These are phyloP conservation scores for Artemisia annua DNA, from an alignment of 129 eudicot species.

Conservation along the genomic window DNA sequence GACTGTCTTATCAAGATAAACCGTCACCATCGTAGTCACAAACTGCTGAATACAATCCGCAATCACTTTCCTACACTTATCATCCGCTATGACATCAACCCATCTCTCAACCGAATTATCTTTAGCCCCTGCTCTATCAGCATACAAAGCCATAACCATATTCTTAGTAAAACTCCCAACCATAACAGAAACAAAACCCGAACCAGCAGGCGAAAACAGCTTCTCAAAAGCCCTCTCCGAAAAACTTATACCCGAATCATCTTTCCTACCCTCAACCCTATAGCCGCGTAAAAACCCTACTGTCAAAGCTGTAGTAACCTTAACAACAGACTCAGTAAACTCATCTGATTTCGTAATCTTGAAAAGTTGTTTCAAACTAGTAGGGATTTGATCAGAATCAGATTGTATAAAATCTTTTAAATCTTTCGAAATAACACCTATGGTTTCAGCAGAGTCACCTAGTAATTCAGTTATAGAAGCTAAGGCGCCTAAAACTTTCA, in stretches of 20 bases:
- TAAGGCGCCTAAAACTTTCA: conserved; percentile 51
- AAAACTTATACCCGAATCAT: conserved; percentile 30
- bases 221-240: conserved; percentile 63
- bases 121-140: conserved; percentile 14
- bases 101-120: conserved; percentile 33
- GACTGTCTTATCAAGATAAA: conserved; percentile 79
- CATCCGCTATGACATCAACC: conserved; percentile 52
- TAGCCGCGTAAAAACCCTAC: conserved; percentile 58
- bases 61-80: conserved; percentile 48
- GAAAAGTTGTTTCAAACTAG: conserved; percentile 65
- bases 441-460: conserved; percentile 72
- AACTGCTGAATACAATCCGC: conserved; percentile 63
- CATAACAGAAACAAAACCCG: conserved; percentile 77
- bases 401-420: conserved; percentile 64
- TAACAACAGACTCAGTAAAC: conserved; percentile 49
- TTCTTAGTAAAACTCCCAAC: conserved; percentile 81
- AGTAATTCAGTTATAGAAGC: conserved; percentile 54
- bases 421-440: conserved; percentile 72
- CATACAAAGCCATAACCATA: conserved; percentile 57
- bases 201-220: conserved; percentile 64
- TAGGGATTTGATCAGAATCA: conserved; percentile 81
- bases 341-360: conserved; percentile 69
- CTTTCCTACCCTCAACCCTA: conserved; percentile 24
- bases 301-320: conserved; percentile 56
- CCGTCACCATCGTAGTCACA: conserved; percentile 77